These are phyloP conservation scores for Phylloporus sp. DNA, from an alignment of 768 basidiomycete species.

Conservation along the genomic window DNA sequence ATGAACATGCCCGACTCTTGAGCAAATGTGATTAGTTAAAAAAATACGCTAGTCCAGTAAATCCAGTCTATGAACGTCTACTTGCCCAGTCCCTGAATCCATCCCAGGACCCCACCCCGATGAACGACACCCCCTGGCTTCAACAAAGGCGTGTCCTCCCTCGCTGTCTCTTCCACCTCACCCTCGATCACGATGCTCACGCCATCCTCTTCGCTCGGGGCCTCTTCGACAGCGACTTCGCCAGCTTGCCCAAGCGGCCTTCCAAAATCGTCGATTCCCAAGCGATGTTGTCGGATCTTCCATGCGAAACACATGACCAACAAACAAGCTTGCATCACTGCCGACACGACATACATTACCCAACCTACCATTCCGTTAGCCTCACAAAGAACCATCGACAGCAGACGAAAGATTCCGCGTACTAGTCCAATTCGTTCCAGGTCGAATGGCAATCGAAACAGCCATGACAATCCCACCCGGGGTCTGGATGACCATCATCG, in stretches of 20 bases:
- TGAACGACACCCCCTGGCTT: conserved; percentile 19
- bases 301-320: conserved; percentile 84
- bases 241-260: conserved; percentile 37
- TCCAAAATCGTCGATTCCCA: conserved; percentile 90
- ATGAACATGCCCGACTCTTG: not conserved
- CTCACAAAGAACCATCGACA: not conserved
- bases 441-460: conserved; percentile 70
- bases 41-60: not conserved
- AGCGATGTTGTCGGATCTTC: conserved; percentile 70
- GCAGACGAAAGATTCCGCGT: conserved; percentile 17
- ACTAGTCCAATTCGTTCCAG: conserved; percentile 87
- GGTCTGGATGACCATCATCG: conserved; percentile 94
- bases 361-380: conserved; percentile 47
- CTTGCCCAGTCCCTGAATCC: conserved; percentile 21
- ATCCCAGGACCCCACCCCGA: conserved; percentile 21
- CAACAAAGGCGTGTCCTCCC: conserved; percentile 23
- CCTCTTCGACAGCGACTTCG: not conserved
- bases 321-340: conserved; percentile 77
- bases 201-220: conserved; percentile 2
- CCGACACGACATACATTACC: conserved; percentile 78
- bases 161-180: not conserved
- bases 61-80: not conserved
- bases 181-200: conserved; percentile 23
- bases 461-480: conserved; percentile 90
- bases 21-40: not conserved